Evolutionary conservation across 106 monocot species (phyloP).

Genomic region (Allium fistulosum): DNA sequence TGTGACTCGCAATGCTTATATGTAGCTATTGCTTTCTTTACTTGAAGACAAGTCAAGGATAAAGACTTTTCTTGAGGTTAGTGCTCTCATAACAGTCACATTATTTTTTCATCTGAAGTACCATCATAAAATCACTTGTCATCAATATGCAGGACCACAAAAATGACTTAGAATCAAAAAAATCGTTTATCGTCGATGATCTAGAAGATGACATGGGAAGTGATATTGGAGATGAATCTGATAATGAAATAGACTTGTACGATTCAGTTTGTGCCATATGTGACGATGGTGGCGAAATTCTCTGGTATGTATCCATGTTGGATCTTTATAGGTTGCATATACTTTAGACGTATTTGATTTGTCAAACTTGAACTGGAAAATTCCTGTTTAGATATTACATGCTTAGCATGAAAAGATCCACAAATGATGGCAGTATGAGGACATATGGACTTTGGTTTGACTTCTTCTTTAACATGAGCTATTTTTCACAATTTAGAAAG

Average conservation of each 20-base stretch:
- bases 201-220: conserved; percentile 2
- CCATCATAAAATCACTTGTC: too few species aligned
- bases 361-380: too few species aligned
- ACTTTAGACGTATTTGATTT: too few species aligned
- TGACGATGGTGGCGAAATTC: conserved; percentile 36
- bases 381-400: too few species aligned
- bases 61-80: conserved; percentile 8
- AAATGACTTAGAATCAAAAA: conserved; percentile 9
- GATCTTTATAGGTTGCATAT: not conserved
- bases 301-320: conserved; percentile 4
- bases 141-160: too few species aligned
- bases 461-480: too few species aligned
- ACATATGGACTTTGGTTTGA: too few species aligned
- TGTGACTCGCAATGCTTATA: too few species aligned
- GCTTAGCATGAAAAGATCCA: too few species aligned
- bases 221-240: conserved; percentile 17
- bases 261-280: conserved; percentile 50
- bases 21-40: conserved; percentile 4
- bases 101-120: too few species aligned
- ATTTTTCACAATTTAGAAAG: too few species aligned
- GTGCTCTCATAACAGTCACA: not conserved
- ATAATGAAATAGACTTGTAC: conserved; percentile 25
- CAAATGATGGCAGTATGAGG: too few species aligned
- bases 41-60: conserved; percentile 3
- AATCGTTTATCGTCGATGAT: conserved; percentile 18